Percentiles rank a stretch among this genome's conserved stretches.
phyloP scores from a whole-genome alignment of 371 early-diverging fungal species.

The Capillidium rhysosporum region DNA sequence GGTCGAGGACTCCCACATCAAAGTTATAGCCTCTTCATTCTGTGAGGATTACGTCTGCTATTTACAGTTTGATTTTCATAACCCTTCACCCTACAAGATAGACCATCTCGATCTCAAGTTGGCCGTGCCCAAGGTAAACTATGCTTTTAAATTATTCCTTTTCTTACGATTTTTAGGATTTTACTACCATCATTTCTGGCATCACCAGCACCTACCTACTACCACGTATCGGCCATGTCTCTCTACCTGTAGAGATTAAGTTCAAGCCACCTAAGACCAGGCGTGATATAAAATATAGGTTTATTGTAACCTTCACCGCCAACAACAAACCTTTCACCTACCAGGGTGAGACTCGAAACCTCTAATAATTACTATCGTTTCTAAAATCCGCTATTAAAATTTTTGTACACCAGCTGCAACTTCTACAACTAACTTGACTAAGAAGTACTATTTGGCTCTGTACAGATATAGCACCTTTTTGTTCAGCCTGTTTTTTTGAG shows the following conservation, averaged over 20 bases:
- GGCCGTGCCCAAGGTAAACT: conserved; percentile 6
- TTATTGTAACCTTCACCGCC: conserved; percentile 1
- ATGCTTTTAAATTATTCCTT: not conserved
- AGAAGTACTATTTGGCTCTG: no score
- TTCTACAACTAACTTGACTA: no score
- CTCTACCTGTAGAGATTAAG: conserved; percentile 5
- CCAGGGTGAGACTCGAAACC: not conserved
- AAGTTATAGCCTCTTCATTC: not conserved
- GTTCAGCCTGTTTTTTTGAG: no score
- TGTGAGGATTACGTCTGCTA: not conserved
- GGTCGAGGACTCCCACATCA: not conserved
- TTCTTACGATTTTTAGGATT: not conserved
- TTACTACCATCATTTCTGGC: not conserved
- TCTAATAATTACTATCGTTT: no score
- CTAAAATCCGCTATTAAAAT: no score
- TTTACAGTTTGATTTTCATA: conserved; percentile 4
- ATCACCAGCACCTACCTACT: not conserved
- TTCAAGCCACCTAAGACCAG: not conserved
- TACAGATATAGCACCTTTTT: no score
- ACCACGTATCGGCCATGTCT: conserved; percentile 4
- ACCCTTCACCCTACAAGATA: not conserved
- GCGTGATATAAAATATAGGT: not conserved
- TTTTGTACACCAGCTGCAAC: no score
- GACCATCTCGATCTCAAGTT: conserved; percentile 5
- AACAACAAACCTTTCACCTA: not conserved